These are phyloP conservation scores for Aureobasidium sp. DNA, from an alignment of 2,329 filamentous ascomycete genomes.

Conservation along the genomic window DNA sequence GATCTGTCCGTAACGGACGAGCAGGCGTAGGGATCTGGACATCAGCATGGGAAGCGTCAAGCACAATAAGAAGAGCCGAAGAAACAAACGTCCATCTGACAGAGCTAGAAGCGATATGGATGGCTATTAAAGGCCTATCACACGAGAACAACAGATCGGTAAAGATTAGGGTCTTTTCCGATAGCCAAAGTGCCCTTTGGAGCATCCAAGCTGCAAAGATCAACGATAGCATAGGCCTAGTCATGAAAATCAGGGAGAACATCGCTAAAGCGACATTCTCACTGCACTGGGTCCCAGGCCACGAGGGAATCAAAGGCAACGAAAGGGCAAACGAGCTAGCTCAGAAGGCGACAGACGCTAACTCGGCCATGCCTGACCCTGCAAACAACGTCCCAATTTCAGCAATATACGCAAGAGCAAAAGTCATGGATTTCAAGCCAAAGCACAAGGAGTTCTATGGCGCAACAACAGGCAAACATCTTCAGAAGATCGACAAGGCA, in stretches of 20 bases:
- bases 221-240: neutral
- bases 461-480: neutral
- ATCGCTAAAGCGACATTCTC: neutral
- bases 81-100: neutral
- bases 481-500: neutral
- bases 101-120: neutral
- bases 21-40: neutral
- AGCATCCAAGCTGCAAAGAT: neutral
- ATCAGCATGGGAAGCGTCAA: neutral
- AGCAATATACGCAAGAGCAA: neutral
- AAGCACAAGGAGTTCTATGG: neutral
- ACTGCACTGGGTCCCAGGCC: neutral
- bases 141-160: neutral
- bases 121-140: neutral
- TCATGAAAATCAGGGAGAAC: neutral
- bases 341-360: neutral
- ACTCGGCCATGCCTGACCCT: neutral
- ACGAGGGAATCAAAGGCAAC: neutral
- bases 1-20: neutral
- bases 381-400: neutral
- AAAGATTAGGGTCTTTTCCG: neutral
- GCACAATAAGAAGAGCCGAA: neutral
- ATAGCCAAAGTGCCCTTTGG: neutral
- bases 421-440: neutral
- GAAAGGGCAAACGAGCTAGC: neutral